phyloP scores from a whole-genome alignment of 345 rosid genomes.

The Rhizophora mangle region DNA sequence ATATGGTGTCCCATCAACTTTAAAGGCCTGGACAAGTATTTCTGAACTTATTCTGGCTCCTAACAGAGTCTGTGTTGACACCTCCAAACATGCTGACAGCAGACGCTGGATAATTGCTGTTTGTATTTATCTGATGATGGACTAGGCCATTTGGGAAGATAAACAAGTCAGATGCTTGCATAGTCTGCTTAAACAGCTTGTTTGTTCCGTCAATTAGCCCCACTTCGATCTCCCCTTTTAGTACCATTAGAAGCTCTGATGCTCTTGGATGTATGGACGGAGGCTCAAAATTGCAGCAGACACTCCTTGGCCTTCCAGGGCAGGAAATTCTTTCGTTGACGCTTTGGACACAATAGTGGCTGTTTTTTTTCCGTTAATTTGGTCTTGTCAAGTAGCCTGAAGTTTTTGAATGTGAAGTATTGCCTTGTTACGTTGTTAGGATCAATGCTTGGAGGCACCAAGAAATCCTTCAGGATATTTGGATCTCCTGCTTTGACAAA shows the following conservation, averaged over 20 bases:
- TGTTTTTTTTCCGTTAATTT: background rate
- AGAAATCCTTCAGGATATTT: constrained; percentile 12
- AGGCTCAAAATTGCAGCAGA: constrained; percentile 11
- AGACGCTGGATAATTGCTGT: constrained; percentile 7
- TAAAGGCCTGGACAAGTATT: constrained; percentile 26
- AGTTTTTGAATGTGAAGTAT: constrained; percentile 23
- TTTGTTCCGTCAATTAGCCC: constrained; percentile 16
- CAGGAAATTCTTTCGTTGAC: constrained; percentile 21
- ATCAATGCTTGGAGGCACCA: constrained; percentile 23
- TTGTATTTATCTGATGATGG: constrained; percentile 25
- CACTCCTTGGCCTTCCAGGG: constrained; percentile 26
- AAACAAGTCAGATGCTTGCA: constrained; percentile 22
- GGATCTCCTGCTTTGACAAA: too few relatives aligned
- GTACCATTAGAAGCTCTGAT: constrained; percentile 18
- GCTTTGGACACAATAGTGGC: constrained; percentile 2
- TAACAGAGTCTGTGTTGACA: constrained; percentile 20
- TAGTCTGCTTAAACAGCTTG: constrained; percentile 22
- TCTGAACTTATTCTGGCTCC: constrained; percentile 22
- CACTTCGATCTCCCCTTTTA: constrained; percentile 13
- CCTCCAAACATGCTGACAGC: constrained; percentile 24
- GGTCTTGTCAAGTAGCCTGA: constrained; percentile 2
- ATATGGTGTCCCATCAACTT: constrained; percentile 23
- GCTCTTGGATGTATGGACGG: constrained; percentile 25
- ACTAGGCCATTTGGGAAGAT: constrained; percentile 35
- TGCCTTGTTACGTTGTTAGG: constrained; percentile 15